These are phyloP conservation scores for Cystobasidium sp. DNA, from an alignment of 1,284 basidiomycete species.

Conservation along the genomic window DNA sequence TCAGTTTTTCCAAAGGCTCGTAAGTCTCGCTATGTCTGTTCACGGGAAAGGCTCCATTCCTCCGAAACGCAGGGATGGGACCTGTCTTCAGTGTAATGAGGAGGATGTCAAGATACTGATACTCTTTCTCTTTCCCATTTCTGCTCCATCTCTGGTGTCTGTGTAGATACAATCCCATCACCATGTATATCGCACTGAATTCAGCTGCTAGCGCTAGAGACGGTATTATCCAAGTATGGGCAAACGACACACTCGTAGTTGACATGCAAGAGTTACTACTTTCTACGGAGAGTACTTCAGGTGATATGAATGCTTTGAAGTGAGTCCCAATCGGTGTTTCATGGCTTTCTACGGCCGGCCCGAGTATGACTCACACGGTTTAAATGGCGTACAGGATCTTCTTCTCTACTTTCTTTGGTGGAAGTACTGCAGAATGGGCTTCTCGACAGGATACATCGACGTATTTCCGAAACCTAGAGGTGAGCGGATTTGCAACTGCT, in stretches of 20 bases:
- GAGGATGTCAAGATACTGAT: too few species aligned
- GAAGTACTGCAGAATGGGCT: constrained; percentile 42
- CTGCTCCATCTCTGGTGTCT: too few species aligned
- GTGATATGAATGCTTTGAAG: neutral
- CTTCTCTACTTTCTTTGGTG: constrained; percentile 48
- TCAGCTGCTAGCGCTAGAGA: neutral
- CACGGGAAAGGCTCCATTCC: too few species aligned
- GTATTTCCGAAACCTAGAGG: constrained; percentile 44
- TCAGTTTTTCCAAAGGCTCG: constrained; percentile 4
- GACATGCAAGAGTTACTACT: constrained; percentile 4
- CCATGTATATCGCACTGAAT: constrained; percentile 26
- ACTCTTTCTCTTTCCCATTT: too few species aligned
- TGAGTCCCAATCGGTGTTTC: neutral
- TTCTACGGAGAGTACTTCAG: neutral
- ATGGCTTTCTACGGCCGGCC: too few species aligned
- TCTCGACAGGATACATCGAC: constrained; percentile 30
- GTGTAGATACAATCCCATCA: constrained; percentile 18
- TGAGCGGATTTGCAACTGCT: constrained; percentile 1
- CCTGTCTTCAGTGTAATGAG: too few species aligned
- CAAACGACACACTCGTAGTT: constrained; percentile 3
- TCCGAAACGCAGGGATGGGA: too few species aligned
- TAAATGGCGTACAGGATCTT: constrained; percentile 26
- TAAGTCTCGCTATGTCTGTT: too few species aligned
- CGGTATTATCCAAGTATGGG: constrained; percentile 27
- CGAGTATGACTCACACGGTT: neutral